Evolutionary conservation across 1,139 yeast species (phyloP).

Genomic region (Williopsis jadinii): DNA sequence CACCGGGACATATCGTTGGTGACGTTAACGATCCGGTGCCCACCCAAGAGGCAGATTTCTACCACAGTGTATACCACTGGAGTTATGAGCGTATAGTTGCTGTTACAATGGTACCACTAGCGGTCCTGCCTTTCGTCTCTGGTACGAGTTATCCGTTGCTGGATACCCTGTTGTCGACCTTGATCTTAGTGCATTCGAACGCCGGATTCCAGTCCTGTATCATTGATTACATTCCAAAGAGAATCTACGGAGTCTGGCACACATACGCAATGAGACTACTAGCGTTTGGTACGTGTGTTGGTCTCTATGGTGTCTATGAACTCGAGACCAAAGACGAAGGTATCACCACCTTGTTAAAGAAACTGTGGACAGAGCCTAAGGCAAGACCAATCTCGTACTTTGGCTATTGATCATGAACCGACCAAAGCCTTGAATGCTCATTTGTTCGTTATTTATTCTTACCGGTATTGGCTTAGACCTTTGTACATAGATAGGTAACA

Average conservation of each 20-base stretch:
- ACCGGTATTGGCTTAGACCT: too few species aligned
- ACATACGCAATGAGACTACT: slow-evolving; percentile 55
- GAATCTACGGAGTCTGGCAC: slow-evolving; percentile 74
- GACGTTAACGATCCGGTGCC: slow-evolving; percentile 76
- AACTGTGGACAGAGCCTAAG: slow-evolving; percentile 33
- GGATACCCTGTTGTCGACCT: slow-evolving; percentile 61
- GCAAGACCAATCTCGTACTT: slow-evolving; percentile 6
- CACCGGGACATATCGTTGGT: slow-evolving; percentile 63
- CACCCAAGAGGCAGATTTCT: slow-evolving; percentile 50
- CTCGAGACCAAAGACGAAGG: slow-evolving; percentile 71
- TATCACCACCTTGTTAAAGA: slow-evolving; percentile 38
- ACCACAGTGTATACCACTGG: slow-evolving; percentile 90
- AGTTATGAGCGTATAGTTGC: slow-evolving; percentile 68
- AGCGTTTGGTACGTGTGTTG: slow-evolving; percentile 62
- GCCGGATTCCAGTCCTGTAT: slow-evolving; percentile 83
- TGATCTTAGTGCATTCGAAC: slow-evolving; percentile 67
- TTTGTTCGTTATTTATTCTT: too few species aligned
- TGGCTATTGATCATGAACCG: too few species aligned
- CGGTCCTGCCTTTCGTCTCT: slow-evolving; percentile 63
- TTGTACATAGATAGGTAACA: too few species aligned
- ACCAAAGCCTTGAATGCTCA: too few species aligned
- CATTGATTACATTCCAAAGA: slow-evolving; percentile 79
- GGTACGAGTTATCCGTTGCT: slow-evolving; percentile 59
- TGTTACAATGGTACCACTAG: slow-evolving; percentile 66
- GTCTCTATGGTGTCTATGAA: slow-evolving; percentile 75